These are phyloP conservation scores for Metarhizium album DNA, from an alignment of 2,329 filamentous ascomycete genomes.

Conservation along the genomic window DNA sequence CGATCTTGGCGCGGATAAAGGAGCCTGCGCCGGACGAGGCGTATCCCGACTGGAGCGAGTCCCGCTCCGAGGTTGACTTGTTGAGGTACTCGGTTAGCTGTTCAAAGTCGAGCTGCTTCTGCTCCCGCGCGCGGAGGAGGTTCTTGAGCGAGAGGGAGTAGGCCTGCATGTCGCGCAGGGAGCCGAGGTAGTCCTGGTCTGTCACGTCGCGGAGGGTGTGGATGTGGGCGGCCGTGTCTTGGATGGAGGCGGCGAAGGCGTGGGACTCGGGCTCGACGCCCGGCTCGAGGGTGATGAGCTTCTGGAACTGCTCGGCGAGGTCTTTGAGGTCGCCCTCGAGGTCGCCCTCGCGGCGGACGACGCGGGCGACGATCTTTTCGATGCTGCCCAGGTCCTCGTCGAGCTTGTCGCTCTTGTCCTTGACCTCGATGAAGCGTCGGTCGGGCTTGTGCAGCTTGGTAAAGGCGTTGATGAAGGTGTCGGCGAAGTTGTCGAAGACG, in stretches of 20 bases:
- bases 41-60: constrained; percentile 59
- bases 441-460: constrained; percentile 94
- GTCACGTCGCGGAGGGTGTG: constrained; percentile 79
- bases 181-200: constrained; percentile 90
- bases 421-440: constrained; percentile 86
- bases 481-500: constrained; percentile 90
- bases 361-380: constrained; percentile 88
- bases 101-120: constrained; percentile 97
- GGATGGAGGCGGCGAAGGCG: constrained; percentile 76
- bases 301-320: constrained; percentile 88
- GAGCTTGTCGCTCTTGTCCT: constrained; percentile 84
- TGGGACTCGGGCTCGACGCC: constrained; percentile 74
- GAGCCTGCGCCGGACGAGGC: constrained; percentile 50
- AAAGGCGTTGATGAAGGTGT: constrained; percentile 95
- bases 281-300: constrained; percentile 79
- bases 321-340: constrained; percentile 82
- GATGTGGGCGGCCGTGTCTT: constrained; percentile 70
- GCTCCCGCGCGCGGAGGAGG: constrained; percentile 85
- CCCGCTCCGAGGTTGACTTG: constrained; percentile 79
- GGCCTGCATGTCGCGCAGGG: constrained; percentile 87
- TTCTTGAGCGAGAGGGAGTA: constrained; percentile 82
- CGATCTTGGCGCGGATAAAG: constrained; percentile 87
- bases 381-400: constrained; percentile 89
- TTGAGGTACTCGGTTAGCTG: constrained; percentile 91
- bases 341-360: constrained; percentile 78